A percentile compares a stretch with the other conserved stretches of the same genome.
Evolutionary conservation across 768 basidiomycete species (phyloP).

Genomic region (Boletus fagicola): DNA sequence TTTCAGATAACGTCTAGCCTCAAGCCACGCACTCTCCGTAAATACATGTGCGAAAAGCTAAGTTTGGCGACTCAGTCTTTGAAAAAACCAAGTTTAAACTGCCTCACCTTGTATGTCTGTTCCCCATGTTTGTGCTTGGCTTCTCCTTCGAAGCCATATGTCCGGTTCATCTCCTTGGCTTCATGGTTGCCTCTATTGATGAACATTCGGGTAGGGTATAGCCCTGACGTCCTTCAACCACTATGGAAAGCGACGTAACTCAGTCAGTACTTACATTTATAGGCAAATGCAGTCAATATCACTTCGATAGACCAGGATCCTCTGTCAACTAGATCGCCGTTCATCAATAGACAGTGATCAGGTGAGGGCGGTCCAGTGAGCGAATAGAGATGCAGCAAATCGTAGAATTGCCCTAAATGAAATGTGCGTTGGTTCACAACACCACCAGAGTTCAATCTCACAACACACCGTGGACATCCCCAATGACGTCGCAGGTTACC

Average conservation of each 20-base stretch:
- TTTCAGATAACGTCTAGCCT: neutral
- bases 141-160: constrained; percentile 95
- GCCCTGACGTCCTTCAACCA: constrained; percentile 53
- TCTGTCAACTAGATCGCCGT: constrained; percentile 95
- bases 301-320: constrained; percentile 97
- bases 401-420: constrained; percentile 85
- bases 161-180: constrained; percentile 94
- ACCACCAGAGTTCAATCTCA: neutral
- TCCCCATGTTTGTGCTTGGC: constrained; percentile 96
- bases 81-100: neutral
- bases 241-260: neutral
- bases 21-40: constrained; percentile 63
- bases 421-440: constrained; percentile 3
- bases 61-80: constrained; percentile 3
- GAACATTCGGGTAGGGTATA: constrained; percentile 86
- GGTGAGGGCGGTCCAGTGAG: constrained; percentile 84
- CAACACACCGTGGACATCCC: constrained; percentile 84
- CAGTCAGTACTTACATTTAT: constrained; percentile 67
- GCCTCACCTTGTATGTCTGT: constrained; percentile 80
- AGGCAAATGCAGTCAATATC: constrained; percentile 88
- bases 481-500: constrained; percentile 87
- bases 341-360: constrained; percentile 86
- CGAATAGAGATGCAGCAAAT: constrained; percentile 82
- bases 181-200: constrained; percentile 98
- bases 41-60: constrained; percentile 94